Conservation (phyloP, 257 asterid genomes). For the Solanum chaucha region DNA sequence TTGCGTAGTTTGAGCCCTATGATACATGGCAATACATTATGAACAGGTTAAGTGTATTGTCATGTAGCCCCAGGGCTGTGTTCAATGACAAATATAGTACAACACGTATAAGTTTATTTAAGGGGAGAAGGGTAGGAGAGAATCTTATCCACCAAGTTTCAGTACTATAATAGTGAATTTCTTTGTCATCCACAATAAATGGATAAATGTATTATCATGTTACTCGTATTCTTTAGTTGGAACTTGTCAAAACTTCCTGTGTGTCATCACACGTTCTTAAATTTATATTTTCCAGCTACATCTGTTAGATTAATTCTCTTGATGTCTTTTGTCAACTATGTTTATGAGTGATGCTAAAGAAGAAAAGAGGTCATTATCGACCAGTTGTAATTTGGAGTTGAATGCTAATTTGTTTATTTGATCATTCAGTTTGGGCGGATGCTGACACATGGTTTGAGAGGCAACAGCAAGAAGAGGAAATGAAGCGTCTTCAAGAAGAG, state of each 20-base stretch:
- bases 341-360: not conserved
- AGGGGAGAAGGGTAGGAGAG: not conserved
- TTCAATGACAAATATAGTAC: not conserved
- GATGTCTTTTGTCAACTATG: not conserved
- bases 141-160: not conserved
- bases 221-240: not conserved
- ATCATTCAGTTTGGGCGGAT: slow-evolving; percentile 80
- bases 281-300: not conserved
- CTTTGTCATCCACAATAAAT: not conserved
- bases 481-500: slow-evolving; percentile 82
- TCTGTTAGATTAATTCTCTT: not conserved
- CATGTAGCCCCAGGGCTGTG: not conserved
- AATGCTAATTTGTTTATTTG: not conserved
- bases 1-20: not conserved
- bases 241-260: not conserved
- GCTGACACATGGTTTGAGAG: slow-evolving; percentile 97
- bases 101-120: not conserved
- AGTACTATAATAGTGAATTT: not conserved
- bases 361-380: not conserved
- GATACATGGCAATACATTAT: not conserved
- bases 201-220: not conserved
- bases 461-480: slow-evolving; percentile 86
- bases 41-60: not conserved
- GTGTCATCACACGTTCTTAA: not conserved
- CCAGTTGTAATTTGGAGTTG: not conserved